Evolutionary conservation across 2,329 filamentous ascomycete species (phyloP), one percentile per base, ranked within the genome.

Genomic region (Pseudogymnoascus sp.): DNA sequence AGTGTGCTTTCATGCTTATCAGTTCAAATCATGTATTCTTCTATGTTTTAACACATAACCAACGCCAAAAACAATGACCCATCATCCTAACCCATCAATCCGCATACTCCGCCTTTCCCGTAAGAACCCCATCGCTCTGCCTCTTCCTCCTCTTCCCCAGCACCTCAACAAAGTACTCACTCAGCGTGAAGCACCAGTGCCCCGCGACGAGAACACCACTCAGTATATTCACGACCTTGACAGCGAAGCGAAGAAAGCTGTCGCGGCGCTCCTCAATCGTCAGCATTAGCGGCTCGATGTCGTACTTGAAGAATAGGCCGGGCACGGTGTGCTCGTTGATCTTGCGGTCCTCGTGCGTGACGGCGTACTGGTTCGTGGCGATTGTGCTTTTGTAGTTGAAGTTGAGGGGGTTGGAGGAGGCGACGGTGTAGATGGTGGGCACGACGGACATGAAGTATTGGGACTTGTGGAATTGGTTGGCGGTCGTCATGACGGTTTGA

Each of bases 361-460:
- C 94, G 63, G 93, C 94, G 78, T 99, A 99, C 75, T 99, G 94
- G 79, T 99, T 99, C 13, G 94, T 97, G 75, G 88, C 84, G 71
- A 99, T 85, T 60, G 85, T 87, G 69, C 83, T 82, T 33, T 75
- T 73, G 13, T 64, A 68, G 21, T 11, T 11, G 37, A 26, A 15
- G 36, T 15, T 15, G 26, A 59, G 57, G 15, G 63, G 64, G 9
- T 65, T 65, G 57, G 75, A 72, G 37, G 73, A 72, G 54, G 80
- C 80, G 63, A 88, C 81, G 73, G 85, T 92, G 80, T 97, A 99
- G 70, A 95, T 84, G 4, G 94, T 99, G 1, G 94, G 94, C 2
- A 99, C 94, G 37, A 99, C 83, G 39, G 90, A 96, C 71, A 97
- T 81, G 78, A 94, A 97, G 82, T 99, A 99, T 76, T 99, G 94